phyloP scores from a whole-genome alignment of 2,329 filamentous ascomycete genomes.

The Stemphylium vesicarium region DNA sequence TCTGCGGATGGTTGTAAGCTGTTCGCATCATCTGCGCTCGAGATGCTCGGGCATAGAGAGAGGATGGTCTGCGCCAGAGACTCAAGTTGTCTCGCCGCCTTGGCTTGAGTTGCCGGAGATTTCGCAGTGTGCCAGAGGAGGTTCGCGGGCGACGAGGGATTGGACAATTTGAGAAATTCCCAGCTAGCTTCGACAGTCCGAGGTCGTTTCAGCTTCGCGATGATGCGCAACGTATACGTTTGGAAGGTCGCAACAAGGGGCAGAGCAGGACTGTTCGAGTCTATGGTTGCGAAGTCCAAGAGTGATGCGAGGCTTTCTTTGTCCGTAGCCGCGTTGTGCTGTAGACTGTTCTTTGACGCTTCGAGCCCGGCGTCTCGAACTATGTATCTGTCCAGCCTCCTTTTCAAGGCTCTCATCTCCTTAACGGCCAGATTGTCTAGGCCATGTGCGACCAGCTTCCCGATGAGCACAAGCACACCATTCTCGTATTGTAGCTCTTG shows the following conservation, averaged over 20 bases:
- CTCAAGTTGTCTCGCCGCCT: conserved; percentile 70
- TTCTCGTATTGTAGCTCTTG: conserved; percentile 72
- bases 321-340: conserved; percentile 37
- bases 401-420: conserved; percentile 71
- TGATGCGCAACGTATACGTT: conserved; percentile 67
- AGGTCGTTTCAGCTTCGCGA: conserved; percentile 66
- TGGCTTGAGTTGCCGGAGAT: conserved; percentile 57
- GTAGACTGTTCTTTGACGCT: conserved; percentile 31
- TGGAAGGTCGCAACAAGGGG: conserved; percentile 70
- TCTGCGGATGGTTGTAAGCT: conserved; percentile 64
- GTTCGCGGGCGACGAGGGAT: conserved; percentile 63
- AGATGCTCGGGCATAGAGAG: conserved; percentile 70
- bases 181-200: conserved; percentile 64
- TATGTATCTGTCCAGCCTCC: conserved; percentile 59
- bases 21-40: conserved; percentile 67
- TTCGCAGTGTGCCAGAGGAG: conserved; percentile 60
- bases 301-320: conserved; percentile 64
- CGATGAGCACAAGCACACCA: conserved; percentile 73
- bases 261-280: conserved; percentile 41
- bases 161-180: conserved; percentile 60
- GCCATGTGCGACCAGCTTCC: conserved; percentile 68
- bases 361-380: conserved; percentile 15
- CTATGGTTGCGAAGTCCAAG: conserved; percentile 63
- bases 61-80: conserved; percentile 69
- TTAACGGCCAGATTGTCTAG: conserved; percentile 72